Conservation (phyloP, 805 yeast species). For the Teunomyces cretensis region DNA sequence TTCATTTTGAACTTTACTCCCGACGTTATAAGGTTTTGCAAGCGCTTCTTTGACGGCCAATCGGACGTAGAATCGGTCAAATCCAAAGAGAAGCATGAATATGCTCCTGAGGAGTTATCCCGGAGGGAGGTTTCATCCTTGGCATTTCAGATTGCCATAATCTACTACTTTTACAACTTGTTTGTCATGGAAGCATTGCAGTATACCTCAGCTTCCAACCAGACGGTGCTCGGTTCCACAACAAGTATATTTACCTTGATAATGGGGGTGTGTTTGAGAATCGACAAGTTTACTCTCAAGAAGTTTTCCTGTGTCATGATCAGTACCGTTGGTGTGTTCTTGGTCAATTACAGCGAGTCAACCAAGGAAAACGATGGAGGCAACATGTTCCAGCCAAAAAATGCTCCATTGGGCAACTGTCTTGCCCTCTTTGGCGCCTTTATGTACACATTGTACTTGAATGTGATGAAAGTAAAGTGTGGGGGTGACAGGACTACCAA, state of each 20-base stretch:
- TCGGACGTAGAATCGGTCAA: background rate
- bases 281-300: conserved; percentile 42
- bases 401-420: conserved; percentile 45
- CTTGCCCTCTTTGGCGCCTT: conserved; percentile 48
- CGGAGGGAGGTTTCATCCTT: conserved; percentile 31
- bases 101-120: conserved; percentile 18
- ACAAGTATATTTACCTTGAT: conserved; percentile 51
- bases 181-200: conserved; percentile 42
- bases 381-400: conserved; percentile 30
- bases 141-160: conserved; percentile 38
- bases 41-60: background rate
- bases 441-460: conserved; percentile 45
- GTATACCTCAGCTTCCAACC: conserved; percentile 54
- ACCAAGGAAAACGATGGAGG: conserved; percentile 18
- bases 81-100: background rate
- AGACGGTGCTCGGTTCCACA: conserved; percentile 50
- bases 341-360: conserved; percentile 41
- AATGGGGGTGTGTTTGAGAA: conserved; percentile 39
- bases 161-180: conserved; percentile 43
- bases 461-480: conserved; percentile 43
- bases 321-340: conserved; percentile 47
- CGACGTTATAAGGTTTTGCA: conserved; percentile 14
- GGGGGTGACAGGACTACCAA: conserved; percentile 47
- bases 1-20: conserved; percentile 48
- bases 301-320: conserved; percentile 43